Percentiles rank a stretch among this genome's conserved stretches.
phyloP scores from a whole-genome alignment of 2,329 filamentous ascomycete genomes.

The Domatiomyces catenatus region DNA sequence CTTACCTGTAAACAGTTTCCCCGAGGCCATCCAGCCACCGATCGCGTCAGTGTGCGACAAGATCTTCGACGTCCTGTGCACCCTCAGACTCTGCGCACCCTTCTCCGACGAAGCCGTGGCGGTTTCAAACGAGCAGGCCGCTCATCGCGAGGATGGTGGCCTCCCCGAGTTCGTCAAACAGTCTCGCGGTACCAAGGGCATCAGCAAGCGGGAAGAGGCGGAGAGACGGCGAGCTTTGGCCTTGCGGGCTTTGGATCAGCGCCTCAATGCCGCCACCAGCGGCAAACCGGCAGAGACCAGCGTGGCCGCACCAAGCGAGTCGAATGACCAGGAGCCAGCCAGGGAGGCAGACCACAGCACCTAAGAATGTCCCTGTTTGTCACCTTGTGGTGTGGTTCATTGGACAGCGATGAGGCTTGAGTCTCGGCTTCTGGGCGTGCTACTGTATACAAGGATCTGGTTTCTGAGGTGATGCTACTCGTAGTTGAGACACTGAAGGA shows the following conservation, averaged over 20 bases:
- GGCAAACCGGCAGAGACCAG: conserved; percentile 21
- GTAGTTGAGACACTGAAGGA: not conserved
- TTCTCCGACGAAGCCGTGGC: conserved; percentile 72
- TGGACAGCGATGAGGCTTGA: not conserved
- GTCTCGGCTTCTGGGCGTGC: not conserved
- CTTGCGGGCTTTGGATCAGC: conserved; percentile 79
- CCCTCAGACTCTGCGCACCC: conserved; percentile 63
- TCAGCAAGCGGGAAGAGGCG: conserved; percentile 71
- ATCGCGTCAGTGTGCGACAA: conserved; percentile 58
- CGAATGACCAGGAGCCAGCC: conserved; percentile 17
- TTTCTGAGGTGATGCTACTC: not conserved
- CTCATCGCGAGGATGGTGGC: conserved; percentile 45
- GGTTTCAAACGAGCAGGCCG: conserved; percentile 55
- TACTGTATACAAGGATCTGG: not conserved
- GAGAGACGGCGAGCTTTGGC: conserved; percentile 79
- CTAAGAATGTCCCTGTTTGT: not conserved
- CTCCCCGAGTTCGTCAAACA: conserved; percentile 44
- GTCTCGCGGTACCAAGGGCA: conserved; percentile 29
- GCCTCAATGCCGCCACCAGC: conserved; percentile 60
- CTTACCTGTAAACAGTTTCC: conserved; percentile 40
- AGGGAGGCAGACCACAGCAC: conserved; percentile 27
- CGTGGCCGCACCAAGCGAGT: conserved; percentile 21
- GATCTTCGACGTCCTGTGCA: conserved; percentile 59
- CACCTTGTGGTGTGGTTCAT: not conserved
- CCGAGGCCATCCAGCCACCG: conserved; percentile 62